Evolutionary conservation across 169 alveolate genomes (phyloP).

Genomic region (Plasmodium inui): DNA sequence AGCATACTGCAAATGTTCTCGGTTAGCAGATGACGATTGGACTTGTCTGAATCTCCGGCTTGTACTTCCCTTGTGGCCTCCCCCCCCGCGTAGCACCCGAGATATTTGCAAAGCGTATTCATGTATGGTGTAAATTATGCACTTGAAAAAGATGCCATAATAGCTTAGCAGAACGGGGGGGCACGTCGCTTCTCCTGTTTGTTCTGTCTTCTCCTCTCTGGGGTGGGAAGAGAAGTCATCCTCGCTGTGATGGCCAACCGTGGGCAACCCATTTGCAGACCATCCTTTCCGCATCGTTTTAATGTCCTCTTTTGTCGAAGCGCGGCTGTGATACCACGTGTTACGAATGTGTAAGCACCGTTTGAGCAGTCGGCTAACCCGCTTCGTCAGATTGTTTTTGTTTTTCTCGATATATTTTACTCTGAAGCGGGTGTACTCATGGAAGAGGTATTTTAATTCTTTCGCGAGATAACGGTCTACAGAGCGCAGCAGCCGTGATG

Average conservation of each 20-base stretch:
- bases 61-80: no score
- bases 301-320: background rate
- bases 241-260: background rate
- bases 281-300: conserved; percentile 4
- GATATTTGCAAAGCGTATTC: conserved; percentile 43
- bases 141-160: conserved; percentile 47
- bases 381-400: background rate
- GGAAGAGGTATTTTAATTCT: conserved; percentile 18
- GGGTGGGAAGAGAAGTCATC: background rate
- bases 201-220: conserved; percentile 21
- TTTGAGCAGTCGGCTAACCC: background rate
- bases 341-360: background rate
- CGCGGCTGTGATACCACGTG: background rate
- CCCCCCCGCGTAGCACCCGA: background rate
- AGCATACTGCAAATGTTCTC: background rate
- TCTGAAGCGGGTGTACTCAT: background rate
- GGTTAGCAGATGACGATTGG: background rate
- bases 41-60: background rate
- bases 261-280: conserved; percentile 14
- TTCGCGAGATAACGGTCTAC: conserved; percentile 15
- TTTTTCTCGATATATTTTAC: background rate
- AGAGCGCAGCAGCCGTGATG: background rate
- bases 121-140: conserved; percentile 36
- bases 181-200: background rate
- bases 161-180: background rate